Evolutionary conservation across 192 early-diverging fungal species (phyloP).

Genomic region (Cladochytrium replicatum): DNA sequence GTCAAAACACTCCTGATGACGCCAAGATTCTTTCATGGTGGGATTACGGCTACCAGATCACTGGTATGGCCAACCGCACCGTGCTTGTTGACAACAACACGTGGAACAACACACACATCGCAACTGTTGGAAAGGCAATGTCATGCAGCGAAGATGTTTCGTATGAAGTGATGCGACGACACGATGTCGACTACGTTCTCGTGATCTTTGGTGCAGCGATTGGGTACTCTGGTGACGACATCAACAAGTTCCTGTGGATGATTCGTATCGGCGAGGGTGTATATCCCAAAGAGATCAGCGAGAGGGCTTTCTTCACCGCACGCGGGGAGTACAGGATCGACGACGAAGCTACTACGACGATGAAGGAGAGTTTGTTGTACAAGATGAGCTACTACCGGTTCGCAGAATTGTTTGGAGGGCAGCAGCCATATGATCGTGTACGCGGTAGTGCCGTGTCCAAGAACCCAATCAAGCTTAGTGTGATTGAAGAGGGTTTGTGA

Average conservation of each 20-base stretch:
- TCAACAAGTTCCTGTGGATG: constrained; percentile 99
- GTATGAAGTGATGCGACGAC: constrained; percentile 79
- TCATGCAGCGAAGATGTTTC: constrained; percentile 81
- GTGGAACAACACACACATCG: constrained; percentile 99
- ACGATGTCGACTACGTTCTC: constrained; percentile 96
- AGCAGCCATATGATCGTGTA: constrained; percentile 71
- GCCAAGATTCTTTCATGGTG: constrained; percentile 99
- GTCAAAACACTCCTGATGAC: constrained; percentile 87
- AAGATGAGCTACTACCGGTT: constrained; percentile 98
- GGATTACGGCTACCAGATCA: constrained; percentile 99
- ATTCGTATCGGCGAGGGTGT: constrained; percentile 96
- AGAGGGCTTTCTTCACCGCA: constrained; percentile 76
- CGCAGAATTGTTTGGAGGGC: constrained; percentile 70
- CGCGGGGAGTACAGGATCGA: constrained; percentile 90
- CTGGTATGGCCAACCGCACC: constrained; percentile 95
- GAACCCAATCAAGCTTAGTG: constrained; percentile 67
- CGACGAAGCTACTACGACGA: constrained; percentile 75
- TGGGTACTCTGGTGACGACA: constrained; percentile 98
- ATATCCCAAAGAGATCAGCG: constrained; percentile 88
- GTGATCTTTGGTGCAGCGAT: constrained; percentile 94
- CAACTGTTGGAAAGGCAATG: constrained; percentile 93
- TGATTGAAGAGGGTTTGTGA: constrained; percentile 70
- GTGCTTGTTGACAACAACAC: constrained; percentile 99
- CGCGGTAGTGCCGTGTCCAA: constrained; percentile 64
- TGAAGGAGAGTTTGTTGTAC: constrained; percentile 92